Evolutionary conservation across 2,329 filamentous ascomycete species (phyloP).

Genomic region (Stromatinia cepivora): DNA sequence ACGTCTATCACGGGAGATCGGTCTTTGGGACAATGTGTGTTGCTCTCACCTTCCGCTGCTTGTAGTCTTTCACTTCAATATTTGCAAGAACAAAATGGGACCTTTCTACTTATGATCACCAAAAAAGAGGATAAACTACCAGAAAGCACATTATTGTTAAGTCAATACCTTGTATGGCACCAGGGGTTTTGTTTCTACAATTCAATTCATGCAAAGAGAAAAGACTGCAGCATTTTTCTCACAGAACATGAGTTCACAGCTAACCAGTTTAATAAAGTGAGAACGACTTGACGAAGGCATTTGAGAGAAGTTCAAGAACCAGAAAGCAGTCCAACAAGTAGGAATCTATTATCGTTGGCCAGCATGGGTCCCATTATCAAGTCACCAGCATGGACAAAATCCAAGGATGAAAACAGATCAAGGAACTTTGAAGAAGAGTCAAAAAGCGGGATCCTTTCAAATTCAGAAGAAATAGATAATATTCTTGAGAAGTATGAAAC

Average conservation of each 20-base stretch:
- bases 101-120: neutral
- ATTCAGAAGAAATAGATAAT: neutral
- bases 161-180: neutral
- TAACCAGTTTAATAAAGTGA: neutral
- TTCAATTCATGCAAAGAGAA: neutral
- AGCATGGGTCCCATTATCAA: neutral
- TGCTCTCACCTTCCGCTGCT: neutral
- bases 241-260: neutral
- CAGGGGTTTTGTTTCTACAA: neutral
- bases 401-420: neutral
- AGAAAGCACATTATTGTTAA: neutral
- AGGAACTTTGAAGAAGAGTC: neutral
- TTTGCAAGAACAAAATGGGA: constrained; percentile 1
- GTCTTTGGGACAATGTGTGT: neutral
- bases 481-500: neutral
- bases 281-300: neutral
- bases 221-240: neutral
- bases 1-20: neutral
- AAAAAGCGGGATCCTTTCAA: neutral
- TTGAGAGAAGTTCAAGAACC: neutral
- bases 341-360: neutral
- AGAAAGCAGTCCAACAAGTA: neutral
- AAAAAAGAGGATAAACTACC: neutral
- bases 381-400: neutral
- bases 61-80: neutral